These are phyloP conservation scores for Talaromyces ruber DNA, from an alignment of 495 filamentous ascomycete genomes.

Conservation along the genomic window DNA sequence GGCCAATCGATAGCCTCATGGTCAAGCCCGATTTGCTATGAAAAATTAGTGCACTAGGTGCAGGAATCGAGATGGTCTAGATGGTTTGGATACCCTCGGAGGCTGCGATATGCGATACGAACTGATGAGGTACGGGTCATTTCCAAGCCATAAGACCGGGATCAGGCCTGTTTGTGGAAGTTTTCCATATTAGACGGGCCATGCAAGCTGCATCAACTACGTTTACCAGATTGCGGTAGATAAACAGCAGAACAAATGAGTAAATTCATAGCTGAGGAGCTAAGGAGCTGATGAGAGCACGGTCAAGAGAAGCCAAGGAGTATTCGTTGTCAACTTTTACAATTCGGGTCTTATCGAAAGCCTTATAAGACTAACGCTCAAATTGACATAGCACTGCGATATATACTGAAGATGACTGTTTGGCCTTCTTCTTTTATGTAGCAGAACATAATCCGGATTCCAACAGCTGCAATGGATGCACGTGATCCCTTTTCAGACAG, in stretches of 20 bases:
- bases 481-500: slow-evolving; percentile 7
- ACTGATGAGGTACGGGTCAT: background rate
- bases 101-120: background rate
- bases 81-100: background rate
- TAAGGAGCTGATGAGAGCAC: background rate
- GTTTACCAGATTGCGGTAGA: background rate
- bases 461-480: background rate
- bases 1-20: background rate
- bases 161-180: background rate
- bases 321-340: background rate
- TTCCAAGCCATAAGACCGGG: background rate
- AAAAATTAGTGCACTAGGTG: background rate
- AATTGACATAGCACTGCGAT: background rate
- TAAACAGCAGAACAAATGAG: background rate
- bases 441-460: background rate
- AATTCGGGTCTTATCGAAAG: background rate
- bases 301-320: background rate
- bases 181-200: background rate
- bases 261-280: background rate
- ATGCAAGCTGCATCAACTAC: background rate
- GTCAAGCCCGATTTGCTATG: background rate
- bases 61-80: background rate
- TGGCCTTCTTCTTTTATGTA: background rate
- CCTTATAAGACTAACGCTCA: background rate
- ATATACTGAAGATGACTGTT: background rate